Evolutionary conservation across 73 alveolate species (phyloP).

Genomic region (Paramecium bursaria): DNA sequence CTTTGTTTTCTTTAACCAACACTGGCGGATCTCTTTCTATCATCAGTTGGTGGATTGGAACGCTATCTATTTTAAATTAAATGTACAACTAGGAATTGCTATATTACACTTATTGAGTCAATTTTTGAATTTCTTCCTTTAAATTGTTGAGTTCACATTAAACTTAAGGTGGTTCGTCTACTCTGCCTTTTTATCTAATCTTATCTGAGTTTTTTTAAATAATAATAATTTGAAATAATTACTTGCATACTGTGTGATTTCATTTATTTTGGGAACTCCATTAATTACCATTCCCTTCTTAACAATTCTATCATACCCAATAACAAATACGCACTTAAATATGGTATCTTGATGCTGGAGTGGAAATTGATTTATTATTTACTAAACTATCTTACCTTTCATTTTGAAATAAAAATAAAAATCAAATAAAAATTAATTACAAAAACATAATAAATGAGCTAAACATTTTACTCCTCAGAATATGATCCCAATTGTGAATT

Average conservation of each 20-base stretch:
- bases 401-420: too few relatives aligned
- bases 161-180: constrained; percentile 36
- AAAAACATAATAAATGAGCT: too few relatives aligned
- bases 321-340: constrained; percentile 33
- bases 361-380: constrained; percentile 43
- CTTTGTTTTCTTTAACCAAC: constrained; percentile 23
- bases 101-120: constrained; percentile 23
- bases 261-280: constrained; percentile 35
- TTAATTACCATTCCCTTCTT: constrained; percentile 15
- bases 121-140: constrained; percentile 41
- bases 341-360: constrained; percentile 14
- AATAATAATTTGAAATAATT: not conserved
- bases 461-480: not conserved
- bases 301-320: constrained; percentile 35
- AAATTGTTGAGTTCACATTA: constrained; percentile 12
- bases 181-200: constrained; percentile 12
- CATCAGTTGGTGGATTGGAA: constrained; percentile 16
- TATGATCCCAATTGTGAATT: not conserved
- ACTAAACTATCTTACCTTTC: constrained; percentile 40
- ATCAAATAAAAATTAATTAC: too few relatives aligned
- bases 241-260: constrained; percentile 44
- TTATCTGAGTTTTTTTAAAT: constrained; percentile 27
- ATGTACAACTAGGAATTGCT: constrained; percentile 29
- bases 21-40: constrained; percentile 40
- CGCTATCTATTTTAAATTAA: too few relatives aligned